Evolutionary conservation across 371 early-diverging fungal genomes (phyloP), one percentile per base, ranked within the genome.

Genomic region (Apophysomyces sp.): DNA sequence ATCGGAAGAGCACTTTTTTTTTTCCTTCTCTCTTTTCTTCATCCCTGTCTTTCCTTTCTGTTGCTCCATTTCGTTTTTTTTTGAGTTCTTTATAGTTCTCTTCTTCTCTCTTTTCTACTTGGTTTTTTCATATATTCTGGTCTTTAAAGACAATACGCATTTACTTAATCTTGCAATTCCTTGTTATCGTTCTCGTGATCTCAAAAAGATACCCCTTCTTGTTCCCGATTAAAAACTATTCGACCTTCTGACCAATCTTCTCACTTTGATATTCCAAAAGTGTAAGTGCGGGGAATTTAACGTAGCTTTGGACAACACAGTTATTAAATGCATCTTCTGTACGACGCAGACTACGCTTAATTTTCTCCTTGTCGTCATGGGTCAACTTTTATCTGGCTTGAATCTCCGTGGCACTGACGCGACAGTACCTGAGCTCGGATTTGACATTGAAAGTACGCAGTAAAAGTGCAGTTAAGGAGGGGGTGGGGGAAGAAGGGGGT

Each of bases 381-480:
- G 80, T 11, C 80, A 80, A 62, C 41, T 80, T 26, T 56, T 80
- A 27, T 64, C 80, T 13, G 70, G 72, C 52, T 66, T 80, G 57
- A 73, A 67, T 59, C 67, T 74, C 44, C 77, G 80, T 37, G 59
- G 70, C 29, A 64, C 56, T 56, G 71, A 73, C 26, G 66, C 74
- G 24, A 61, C 68, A 57, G 76, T 78, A 15, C 77, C 81, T 68
- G 83, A 83, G 63, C 67, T 79, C 28, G 64, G 62, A 53, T 73
- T 83, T 61, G 83, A 83, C 66, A 71, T 83, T 27, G 83, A 80
- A 69, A 80, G 83, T 78, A 83, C 73, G 68, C 54, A 51, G 55
- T 24, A 64, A 28, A n/a, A n/a, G n/a, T n/a, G n/a, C n/a, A n/a
- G n/a, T n/a, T n/a, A n/a, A n/a, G n/a, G n/a, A n/a, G n/a, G n/a